Conservation (phyloP, 1,284 basidiomycete species). For the Cronartium quercuum region DNA sequence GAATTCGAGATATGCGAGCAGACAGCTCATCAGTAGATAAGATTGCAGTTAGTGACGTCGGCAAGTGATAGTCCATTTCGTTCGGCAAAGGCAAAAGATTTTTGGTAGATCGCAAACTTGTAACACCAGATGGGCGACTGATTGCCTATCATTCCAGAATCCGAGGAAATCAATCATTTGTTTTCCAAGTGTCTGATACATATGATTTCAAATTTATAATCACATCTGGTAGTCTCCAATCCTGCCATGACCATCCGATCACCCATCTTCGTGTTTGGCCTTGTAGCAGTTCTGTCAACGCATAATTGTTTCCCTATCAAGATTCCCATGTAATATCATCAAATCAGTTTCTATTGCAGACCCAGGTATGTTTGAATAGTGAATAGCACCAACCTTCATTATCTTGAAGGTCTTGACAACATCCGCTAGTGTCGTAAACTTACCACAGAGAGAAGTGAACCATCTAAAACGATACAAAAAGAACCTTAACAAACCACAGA, state of each 20-base stretch:
- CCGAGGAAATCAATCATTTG: background rate
- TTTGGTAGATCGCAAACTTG: constrained; percentile 3
- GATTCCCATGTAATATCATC: background rate
- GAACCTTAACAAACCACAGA: background rate
- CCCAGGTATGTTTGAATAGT: background rate
- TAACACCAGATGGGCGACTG: background rate
- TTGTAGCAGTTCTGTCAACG: constrained; percentile 71
- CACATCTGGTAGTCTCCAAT: constrained; percentile 67
- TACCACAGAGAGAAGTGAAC: constrained; percentile 89
- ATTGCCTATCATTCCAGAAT: background rate
- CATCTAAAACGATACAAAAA: constrained; percentile 57
- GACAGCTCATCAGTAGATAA: background rate
- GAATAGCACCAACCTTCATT: constrained; percentile 53
- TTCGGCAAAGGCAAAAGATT: constrained; percentile 18
- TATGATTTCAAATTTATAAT: constrained; percentile 46
- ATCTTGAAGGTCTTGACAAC: constrained; percentile 59
- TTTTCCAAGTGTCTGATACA: background rate
- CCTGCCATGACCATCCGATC: constrained; percentile 71
- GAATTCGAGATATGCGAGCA: background rate
- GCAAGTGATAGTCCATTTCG: constrained; percentile 18
- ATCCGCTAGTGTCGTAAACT: constrained; percentile 63
- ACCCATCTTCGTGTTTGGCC: constrained; percentile 83
- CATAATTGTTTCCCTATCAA: constrained; percentile 73
- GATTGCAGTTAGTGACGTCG: background rate
- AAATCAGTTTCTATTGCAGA: background rate